Conservation (phyloP, 768 basidiomycete species). For the Trametes meyenii region DNA sequence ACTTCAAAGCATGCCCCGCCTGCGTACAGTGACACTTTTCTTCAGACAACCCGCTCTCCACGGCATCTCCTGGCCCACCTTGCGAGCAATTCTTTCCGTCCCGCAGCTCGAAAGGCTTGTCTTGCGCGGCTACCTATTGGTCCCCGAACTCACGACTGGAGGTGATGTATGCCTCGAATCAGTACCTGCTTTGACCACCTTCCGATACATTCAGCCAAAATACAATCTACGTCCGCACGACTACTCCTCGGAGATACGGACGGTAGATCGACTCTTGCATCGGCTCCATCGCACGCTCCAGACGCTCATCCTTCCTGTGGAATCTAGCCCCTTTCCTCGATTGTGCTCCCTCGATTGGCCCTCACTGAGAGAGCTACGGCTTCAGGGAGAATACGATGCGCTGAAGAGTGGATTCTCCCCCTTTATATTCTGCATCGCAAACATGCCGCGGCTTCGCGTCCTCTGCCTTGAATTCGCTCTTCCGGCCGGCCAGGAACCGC, state of each 20-base stretch:
- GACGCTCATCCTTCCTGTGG: background rate
- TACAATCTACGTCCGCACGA: too few species aligned
- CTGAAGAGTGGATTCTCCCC: too few species aligned
- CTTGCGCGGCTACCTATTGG: background rate
- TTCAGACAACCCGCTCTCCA: background rate
- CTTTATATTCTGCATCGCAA: background rate
- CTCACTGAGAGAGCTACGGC: background rate
- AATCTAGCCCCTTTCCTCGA: background rate
- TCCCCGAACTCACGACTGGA: too few species aligned
- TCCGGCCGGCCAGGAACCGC: background rate
- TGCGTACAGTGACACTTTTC: background rate
- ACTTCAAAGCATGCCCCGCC: background rate
- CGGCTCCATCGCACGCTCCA: background rate
- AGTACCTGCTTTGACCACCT: too few species aligned
- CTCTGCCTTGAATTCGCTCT: background rate
- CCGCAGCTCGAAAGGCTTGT: background rate
- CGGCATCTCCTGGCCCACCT: background rate
- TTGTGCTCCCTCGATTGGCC: background rate
- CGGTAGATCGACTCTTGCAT: too few species aligned
- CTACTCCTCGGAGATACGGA: too few species aligned
- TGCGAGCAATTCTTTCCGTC: background rate
- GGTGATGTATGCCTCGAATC: too few species aligned
- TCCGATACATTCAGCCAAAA: too few species aligned
- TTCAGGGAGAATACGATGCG: background rate
- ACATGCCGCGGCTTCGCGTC: background rate